A percentile compares a stretch with the other conserved stretches of the same genome.
Evolutionary conservation across 257 asterid species (phyloP).

Genomic region (Agastache rugosa): DNA sequence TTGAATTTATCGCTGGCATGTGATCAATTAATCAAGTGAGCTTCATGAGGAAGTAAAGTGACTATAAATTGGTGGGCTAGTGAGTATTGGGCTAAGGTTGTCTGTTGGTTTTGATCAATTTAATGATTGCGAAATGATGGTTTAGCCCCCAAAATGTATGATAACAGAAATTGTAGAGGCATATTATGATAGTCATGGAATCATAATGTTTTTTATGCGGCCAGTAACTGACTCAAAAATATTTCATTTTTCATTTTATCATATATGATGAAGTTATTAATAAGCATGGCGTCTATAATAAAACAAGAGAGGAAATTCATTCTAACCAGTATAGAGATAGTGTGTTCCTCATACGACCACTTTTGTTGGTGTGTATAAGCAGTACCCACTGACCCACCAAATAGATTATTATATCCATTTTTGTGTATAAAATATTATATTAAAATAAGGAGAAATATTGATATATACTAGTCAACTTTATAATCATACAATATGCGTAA

Average conservation of each 20-base stretch:
- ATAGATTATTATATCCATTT: too few species aligned
- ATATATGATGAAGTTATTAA: neutral
- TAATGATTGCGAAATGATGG: conserved; percentile 21
- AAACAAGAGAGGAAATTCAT: too few species aligned
- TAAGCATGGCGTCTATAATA: neutral
- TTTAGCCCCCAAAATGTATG: neutral
- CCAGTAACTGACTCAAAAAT: neutral
- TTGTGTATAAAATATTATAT: too few species aligned
- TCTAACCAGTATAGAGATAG: too few species aligned
- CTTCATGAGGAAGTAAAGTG: conserved; percentile 34
- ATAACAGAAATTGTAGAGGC: neutral
- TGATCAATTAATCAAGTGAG: conserved; percentile 22
- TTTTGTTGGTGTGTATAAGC: too few species aligned
- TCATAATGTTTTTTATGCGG: neutral
- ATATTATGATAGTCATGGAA: neutral
- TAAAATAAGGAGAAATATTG: too few species aligned
- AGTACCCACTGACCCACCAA: too few species aligned
- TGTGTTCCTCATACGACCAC: too few species aligned
- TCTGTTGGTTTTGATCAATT: conserved; percentile 18
- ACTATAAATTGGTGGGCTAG: neutral
- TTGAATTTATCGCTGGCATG: neutral
- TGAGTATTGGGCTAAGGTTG: conserved; percentile 24
- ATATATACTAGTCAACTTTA: too few species aligned
- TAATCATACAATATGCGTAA: too few species aligned
- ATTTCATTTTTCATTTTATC: neutral